phyloP scores from a whole-genome alignment of 306 rosid genomes.

The Acmispon strigosus region DNA sequence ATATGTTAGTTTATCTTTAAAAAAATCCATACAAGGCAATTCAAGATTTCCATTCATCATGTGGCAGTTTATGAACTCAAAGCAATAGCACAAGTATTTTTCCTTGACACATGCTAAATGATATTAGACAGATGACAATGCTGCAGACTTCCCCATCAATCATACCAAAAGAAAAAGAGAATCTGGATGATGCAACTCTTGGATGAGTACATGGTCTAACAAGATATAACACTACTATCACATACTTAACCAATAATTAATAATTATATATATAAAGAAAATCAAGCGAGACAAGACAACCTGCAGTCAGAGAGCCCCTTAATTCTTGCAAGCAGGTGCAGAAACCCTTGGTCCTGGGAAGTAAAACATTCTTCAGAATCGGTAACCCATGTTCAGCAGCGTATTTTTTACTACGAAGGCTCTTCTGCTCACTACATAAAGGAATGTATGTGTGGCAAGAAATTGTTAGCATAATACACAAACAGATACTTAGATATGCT shows the following conservation, averaged over 20 bases:
- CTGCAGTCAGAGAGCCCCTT: conserved; percentile 58
- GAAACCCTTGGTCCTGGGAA: conserved; percentile 79
- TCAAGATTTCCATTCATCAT: background rate
- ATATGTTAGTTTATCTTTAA: background rate
- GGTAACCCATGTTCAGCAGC: conserved; percentile 73
- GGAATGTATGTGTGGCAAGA: conserved; percentile 4
- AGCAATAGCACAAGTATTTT: background rate
- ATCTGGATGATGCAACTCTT: background rate
- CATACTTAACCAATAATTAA: background rate
- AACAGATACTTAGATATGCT: background rate
- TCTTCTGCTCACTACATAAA: conserved; percentile 59
- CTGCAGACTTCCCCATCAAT: background rate
- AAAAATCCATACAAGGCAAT: background rate
- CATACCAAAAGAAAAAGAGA: background rate
- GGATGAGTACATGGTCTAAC: background rate
- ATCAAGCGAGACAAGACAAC: conserved; percentile 24
- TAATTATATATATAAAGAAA: background rate
- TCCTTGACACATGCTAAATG: background rate
- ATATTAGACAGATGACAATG: background rate
- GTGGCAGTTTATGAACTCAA: conserved; percentile 1
- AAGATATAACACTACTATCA: background rate
- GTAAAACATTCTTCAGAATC: conserved; percentile 50
- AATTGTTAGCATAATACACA: background rate
- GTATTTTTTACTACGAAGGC: conserved; percentile 63
- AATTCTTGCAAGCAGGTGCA: conserved; percentile 54